Base-by-base conservation (phyloP, 768 basidiomycete species). In the Suillus luteus region DNA sequence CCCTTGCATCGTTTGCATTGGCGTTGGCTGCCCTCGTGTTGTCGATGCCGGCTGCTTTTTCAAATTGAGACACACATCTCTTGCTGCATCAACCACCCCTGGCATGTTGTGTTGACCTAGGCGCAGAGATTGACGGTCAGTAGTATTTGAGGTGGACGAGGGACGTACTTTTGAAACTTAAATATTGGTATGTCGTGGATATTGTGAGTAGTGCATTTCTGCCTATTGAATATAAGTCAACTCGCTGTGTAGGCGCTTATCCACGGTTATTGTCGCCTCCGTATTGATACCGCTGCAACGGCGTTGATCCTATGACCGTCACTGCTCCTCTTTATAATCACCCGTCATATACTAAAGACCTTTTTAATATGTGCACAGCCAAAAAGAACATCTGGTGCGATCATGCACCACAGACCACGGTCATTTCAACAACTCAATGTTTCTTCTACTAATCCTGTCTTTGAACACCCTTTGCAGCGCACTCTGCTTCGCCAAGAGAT, bases 21-120 rank as follows among this genome's bases (percentile, higher is more conserved):
- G 49, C 3, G 14, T 27, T 15, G 24, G 49, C 27, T 22, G 67
- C 70, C 6, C 46, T 24, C 2, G 57, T 40, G 19, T 76, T 62
- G 9, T 46, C 10, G n/a, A n/a, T n/a, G 10, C 44, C n/a, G n/a
- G n/a, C n/a, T 46, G 44, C 10, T 4, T 11, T 46, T 46, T 73
- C 73, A 74, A 22, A 74, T 11, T 44, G 72, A 19, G 64, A 76
- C 69, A 22, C 22, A 22, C 41, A 43, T 43, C 41, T 43, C 17
- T 19, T 17, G 7, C 46, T n/a, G 44, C n/a, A 46, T 46, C 44
- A 46, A 19, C 4, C 22, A 22, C 22, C 46, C n/a, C 46, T 24
- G 46, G n/a, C 46, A 48, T 48, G 5, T 24, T 22, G 46, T 6
- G 22, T 48, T 48, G 22, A 24, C 46, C 46, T 48, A 22, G 46